Evolutionary conservation across 1,139 yeast genomes (phyloP), one percentile per base, ranked within the genome.

Genomic region (Suhomyces guaymorum): DNA sequence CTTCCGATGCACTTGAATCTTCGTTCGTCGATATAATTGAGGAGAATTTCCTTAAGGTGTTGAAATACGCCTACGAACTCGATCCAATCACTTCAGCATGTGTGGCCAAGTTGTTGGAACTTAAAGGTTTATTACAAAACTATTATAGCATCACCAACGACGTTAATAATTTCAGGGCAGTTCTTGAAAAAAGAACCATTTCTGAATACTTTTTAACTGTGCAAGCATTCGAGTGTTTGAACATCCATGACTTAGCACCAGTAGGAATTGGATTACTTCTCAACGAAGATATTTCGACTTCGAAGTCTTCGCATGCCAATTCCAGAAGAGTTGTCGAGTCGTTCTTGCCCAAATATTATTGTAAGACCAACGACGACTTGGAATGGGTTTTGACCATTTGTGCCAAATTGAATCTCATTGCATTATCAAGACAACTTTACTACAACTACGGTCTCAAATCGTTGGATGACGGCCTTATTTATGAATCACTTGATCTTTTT

Each of bases 321-420:
- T 50, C 78, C 18, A 63, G 72, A 43, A 66, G 66, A 29, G 72
- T 77, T 1, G 68, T 87, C 24, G 74, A 80, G 3, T 80, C 78
- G 35, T 70, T 75, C 36, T 61, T 87, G 23, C 89, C 90, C 7
- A 61, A 63, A 12, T 82, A 70, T 49, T 66, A 78, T 25, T 78
- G 79, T 49, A 61, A 70, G 32, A 75, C 81, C 6, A 82, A 81
- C 48, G 92, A 83, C 50, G 95, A 86, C 49, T 68, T 83, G 44
- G 94, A 85, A 54, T 85, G 95, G 94, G 78, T 83, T 19, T 62
- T 86, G 33, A 75, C 86, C 1, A 66, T 71, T 13, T 73, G 79
- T 47, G 68, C 74, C 26, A 61, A 63, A 36, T 54, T 70, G 27
- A 63, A 63, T 27, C 54, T 73, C 30, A 66, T 76, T n/a, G 58